Evolutionary conservation across 257 asterid genomes (phyloP), one percentile per base, ranked within the genome.

Genomic region (Solanum virginianum): DNA sequence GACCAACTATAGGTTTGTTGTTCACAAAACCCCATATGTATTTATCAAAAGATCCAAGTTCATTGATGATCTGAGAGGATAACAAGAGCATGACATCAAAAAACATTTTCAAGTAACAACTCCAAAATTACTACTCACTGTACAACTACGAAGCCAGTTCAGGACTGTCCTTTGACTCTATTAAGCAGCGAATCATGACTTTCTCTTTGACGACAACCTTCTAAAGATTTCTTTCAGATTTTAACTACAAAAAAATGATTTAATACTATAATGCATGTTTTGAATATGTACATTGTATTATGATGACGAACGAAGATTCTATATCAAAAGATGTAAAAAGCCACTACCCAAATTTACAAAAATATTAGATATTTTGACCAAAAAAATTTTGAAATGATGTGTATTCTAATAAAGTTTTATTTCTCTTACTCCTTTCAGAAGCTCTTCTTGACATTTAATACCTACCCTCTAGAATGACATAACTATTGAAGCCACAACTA

Each of bases 1-100:
- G 92, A 63, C 94, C 80, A 80, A 92, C 88, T 57, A 88, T 94
- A 29, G 98, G 96, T 90, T 93, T 96, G 92, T 90, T 66, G 91
- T 93, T 95, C 24, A 93, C 96, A 24, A 95, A 96, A 75, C 94
- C 89, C 99, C 99, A 96, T 39, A 96, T 90, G 88, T 95, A 96
- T 82, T 89, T 93, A 92, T 94, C 93, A 13, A 96, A 96, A 22
- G 98, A 95, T 49, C 99, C 99, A 56, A 89, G 51, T 86, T 96
- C 98, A 54, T 90, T 91, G 13, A 92, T 91, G 87, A 96, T 87
- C 99, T 95, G 98, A 86, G 47, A 71, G 80, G 10, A 65, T 16
- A 26, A 85, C 55, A 74, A 6, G 54, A 71, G 54, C 65, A 57
- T 79, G 79, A 85, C 72, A 70, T 62, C 20, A 63, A 69, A 84